These are phyloP conservation scores for Ophioceras dolichostomum DNA, from an alignment of 2,329 filamentous ascomycete species.

Conservation along the genomic window DNA sequence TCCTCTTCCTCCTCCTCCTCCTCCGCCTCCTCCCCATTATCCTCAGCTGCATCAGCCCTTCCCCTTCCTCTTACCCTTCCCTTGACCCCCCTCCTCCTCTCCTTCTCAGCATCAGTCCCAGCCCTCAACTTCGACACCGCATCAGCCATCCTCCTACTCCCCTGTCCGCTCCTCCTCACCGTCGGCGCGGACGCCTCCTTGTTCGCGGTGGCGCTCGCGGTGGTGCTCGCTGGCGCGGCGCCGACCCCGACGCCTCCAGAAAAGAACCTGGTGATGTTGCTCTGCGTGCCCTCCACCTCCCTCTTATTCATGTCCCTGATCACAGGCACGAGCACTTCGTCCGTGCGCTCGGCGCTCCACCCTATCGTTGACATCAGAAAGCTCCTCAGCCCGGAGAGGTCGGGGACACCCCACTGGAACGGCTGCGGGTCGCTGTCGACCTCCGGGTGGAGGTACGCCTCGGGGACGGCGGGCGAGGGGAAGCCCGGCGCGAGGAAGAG, in stretches of 20 bases:
- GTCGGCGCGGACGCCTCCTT: conserved; percentile 16
- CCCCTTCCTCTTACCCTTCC: background rate
- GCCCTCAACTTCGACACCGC: conserved; percentile 18
- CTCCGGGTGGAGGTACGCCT: conserved; percentile 76
- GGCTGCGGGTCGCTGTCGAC: conserved; percentile 66
- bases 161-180: conserved; percentile 10
- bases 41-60: background rate
- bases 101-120: conserved; percentile 8
- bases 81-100: conserved; percentile 4
- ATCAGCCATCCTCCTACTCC: conserved; percentile 18
- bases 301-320: conserved; percentile 90
- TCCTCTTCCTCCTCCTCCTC: background rate
- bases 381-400: conserved; percentile 69
- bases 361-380: conserved; percentile 90
- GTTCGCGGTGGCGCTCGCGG: background rate
- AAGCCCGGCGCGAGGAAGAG: conserved; percentile 76
- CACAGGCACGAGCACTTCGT: conserved; percentile 90
- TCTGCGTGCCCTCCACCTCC: conserved; percentile 82
- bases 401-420: conserved; percentile 94
- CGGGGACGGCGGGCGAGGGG: conserved; percentile 63
- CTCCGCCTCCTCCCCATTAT: background rate
- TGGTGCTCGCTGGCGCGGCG: conserved; percentile 4
- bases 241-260: conserved; percentile 46
- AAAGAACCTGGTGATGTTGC: conserved; percentile 92
- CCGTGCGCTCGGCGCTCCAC: conserved; percentile 83